phyloP scores from a whole-genome alignment of 179 eudicot genomes.

The Monotropa hypopitys region DNA sequence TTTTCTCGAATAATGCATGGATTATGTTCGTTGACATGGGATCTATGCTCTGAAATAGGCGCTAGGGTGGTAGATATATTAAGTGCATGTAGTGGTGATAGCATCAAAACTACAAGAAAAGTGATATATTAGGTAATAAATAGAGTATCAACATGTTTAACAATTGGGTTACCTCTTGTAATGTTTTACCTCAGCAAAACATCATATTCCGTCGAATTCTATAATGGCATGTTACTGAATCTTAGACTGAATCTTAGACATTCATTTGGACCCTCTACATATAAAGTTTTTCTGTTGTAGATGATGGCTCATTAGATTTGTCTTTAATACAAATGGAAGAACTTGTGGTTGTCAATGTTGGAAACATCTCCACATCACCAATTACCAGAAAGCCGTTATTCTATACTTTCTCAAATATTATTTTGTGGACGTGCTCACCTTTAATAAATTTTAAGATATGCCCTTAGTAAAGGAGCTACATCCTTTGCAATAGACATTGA shows the following conservation, averaged over 20 bases:
- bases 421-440: conserved; percentile 13
- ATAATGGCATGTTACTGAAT: not conserved
- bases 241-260: not conserved
- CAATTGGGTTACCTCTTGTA: not conserved
- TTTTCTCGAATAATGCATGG: not conserved
- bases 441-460: conserved; percentile 53
- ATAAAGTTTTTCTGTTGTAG: not conserved
- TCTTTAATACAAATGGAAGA: not conserved
- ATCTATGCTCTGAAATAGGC: not conserved
- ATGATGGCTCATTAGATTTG: not conserved
- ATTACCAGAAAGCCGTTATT: not conserved
- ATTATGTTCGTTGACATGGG: not conserved
- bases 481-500: conserved; percentile 67
- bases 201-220: not conserved
- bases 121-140: not conserved
- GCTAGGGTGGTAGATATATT: not conserved
- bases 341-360: not conserved
- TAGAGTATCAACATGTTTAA: not conserved
- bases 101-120: not conserved
- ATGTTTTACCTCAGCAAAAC: not conserved
- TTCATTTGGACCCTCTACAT: not conserved
- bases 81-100: not conserved
- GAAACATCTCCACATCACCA: not conserved
- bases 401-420: not conserved
- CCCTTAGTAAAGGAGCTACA: conserved; percentile 58